Base-by-base conservation (phyloP, 495 filamentous ascomycete genomes). In the Cercophora sp. region DNA sequence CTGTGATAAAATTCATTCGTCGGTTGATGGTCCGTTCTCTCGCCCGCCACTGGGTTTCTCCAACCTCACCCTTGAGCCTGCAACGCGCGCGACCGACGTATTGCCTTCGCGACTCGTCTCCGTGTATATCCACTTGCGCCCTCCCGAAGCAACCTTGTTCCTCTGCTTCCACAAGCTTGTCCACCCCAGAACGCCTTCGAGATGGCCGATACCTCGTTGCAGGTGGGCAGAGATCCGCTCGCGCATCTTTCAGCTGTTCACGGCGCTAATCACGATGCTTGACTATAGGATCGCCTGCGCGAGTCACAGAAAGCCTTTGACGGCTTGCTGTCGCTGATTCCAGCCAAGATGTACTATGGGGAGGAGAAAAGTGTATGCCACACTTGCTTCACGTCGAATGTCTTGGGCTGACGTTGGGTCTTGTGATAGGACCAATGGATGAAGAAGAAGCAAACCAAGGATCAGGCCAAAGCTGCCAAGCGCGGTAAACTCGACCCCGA, bases 271-370 rank as follows among this genome's bases (percentile, higher is more conserved):
- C 37, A 37, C 34, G 54, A 35, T 40, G 22, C 32, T 5, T 2
- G 19, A 31, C 29, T 11, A 56, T 57, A 93, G 93, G 88, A 91
- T 62, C 89, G 90, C 58, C 78, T 98, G 58, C 85, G 83, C 66
- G 86, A 82, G 69, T 88, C 96, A 65, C 83, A 89, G 26, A 79
- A 86, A 68, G 84, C 91, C 54, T 96, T 98, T 64, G 86, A 96
- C 66, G 89, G 91, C 49, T 71, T 98, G 15, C 78, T 98, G 55
- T 92, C 91, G 22, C 75, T 98, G 41, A 96, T 96, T 62, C 93
- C 93, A 23, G 91, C 89, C 18, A 91, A 92, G 68, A 83, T 87
- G 59, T 96, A 96, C 70, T 96, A 93, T 64, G 88, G 85, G 32
- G 85, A 91, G 60, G 89, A 94, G 59, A 84, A 74, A 34, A 91